These are phyloP conservation scores for Amanita fuliginea DNA, from an alignment of 768 basidiomycete genomes.

Conservation along the genomic window DNA sequence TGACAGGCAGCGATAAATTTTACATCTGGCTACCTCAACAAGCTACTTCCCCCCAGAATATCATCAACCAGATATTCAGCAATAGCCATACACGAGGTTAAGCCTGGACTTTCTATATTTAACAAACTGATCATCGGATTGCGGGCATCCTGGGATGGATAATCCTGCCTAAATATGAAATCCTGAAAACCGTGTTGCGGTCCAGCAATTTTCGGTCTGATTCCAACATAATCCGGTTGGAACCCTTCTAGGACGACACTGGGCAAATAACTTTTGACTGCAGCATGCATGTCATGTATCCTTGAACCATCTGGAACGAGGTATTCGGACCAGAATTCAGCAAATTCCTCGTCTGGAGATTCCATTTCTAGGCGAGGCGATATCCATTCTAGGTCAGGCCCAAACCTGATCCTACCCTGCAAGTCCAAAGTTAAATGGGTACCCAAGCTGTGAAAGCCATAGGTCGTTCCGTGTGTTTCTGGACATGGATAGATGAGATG, in stretches of 20 bases:
- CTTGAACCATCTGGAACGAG: slow-evolving; percentile 54
- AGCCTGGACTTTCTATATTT: slow-evolving; percentile 88
- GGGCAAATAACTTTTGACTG: slow-evolving; percentile 69
- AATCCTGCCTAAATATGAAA: slow-evolving; percentile 64
- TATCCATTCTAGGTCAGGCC: slow-evolving; percentile 89
- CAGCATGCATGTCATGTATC: slow-evolving; percentile 53
- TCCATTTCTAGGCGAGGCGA: slow-evolving; percentile 24
- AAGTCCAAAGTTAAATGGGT: slow-evolving; percentile 88
- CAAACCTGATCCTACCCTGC: slow-evolving; percentile 78
- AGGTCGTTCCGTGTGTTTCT: slow-evolving; percentile 39
- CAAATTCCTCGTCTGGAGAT: slow-evolving; percentile 25
- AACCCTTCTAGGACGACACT: slow-evolving; percentile 47
- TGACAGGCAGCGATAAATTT: neutral
- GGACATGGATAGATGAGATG: slow-evolving; percentile 93
- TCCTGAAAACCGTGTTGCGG: slow-evolving; percentile 75
- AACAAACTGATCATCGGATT: slow-evolving; percentile 69
- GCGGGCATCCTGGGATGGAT: slow-evolving; percentile 25
- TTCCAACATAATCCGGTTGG: slow-evolving; percentile 73
- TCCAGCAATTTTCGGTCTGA: slow-evolving; percentile 79
- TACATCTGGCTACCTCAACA: slow-evolving; percentile 1
- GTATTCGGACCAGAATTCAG: slow-evolving; percentile 69
- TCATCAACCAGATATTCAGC: slow-evolving; percentile 73
- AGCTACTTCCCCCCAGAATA: slow-evolving; percentile 21
- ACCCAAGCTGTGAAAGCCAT: slow-evolving; percentile 77
- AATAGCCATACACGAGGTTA: slow-evolving; percentile 81